Evolutionary conservation across 805 yeast genomes (phyloP).

Genomic region (Ogataea methanolica): DNA sequence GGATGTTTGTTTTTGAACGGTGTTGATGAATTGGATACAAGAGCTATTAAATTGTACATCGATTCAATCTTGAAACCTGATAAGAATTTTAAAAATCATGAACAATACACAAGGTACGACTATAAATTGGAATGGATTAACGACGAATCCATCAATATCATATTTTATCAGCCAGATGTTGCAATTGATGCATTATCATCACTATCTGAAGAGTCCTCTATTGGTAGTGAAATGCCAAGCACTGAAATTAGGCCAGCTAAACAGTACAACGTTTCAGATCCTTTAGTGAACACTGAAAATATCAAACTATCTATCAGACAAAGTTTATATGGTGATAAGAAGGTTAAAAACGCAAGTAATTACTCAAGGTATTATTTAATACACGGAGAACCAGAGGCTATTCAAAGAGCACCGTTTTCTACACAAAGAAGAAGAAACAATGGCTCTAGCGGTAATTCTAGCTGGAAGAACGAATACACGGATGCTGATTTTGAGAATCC

Average conservation of each 20-base stretch:
- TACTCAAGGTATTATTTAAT: constrained; percentile 60
- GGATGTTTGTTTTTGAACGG: constrained; percentile 51
- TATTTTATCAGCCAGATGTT: constrained; percentile 36
- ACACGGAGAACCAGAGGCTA: constrained; percentile 63
- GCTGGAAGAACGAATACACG: neutral
- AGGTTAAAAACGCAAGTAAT: constrained; percentile 51
- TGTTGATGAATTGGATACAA: constrained; percentile 59
- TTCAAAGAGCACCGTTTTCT: constrained; percentile 23
- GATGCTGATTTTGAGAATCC: neutral
- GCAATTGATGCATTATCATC: constrained; percentile 17
- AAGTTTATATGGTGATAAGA: constrained; percentile 50
- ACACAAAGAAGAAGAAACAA: constrained; percentile 13
- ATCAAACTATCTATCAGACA: constrained; percentile 41
- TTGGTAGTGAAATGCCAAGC: constrained; percentile 11
- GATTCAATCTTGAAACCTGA: constrained; percentile 39
- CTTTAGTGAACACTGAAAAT: constrained; percentile 15
- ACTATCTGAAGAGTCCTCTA: constrained; percentile 9
- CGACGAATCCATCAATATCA: constrained; percentile 54
- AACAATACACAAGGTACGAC: constrained; percentile 23
- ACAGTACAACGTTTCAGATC: constrained; percentile 29
- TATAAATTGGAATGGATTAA: constrained; percentile 62
- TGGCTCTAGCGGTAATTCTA: constrained; percentile 10
- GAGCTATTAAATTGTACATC: constrained; percentile 53
- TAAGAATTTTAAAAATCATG: constrained; percentile 24
- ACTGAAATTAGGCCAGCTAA: constrained; percentile 37